These are phyloP conservation scores for Aspergillus carlsbadensis DNA, from an alignment of 495 filamentous ascomycete genomes.

Conservation along the genomic window DNA sequence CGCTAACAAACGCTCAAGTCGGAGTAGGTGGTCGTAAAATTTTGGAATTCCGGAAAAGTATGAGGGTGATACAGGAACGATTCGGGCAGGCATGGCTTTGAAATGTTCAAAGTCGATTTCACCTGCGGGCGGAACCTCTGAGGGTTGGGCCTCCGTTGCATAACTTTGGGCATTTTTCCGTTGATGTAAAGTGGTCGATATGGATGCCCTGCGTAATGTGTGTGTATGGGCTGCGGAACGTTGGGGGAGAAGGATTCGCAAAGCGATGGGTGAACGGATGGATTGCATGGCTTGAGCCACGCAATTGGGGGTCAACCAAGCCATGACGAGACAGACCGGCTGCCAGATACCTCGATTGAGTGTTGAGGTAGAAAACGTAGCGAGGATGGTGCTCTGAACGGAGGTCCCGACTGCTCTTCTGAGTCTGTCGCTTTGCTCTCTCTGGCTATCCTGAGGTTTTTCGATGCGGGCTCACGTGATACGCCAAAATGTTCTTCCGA, in stretches of 20 bases:
- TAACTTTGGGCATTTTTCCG: conserved; percentile 27
- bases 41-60: conserved; percentile 87
- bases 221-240: conserved; percentile 18
- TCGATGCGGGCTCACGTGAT: conserved; percentile 29
- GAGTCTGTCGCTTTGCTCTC: conserved; percentile 5
- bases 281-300: conserved; percentile 41
- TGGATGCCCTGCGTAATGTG: conserved; percentile 8
- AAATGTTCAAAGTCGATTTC: conserved; percentile 44
- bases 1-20: conserved; percentile 65
- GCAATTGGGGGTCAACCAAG: conserved; percentile 37
- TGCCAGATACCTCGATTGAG: conserved; percentile 12
- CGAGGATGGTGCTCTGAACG: background rate
- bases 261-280: conserved; percentile 25
- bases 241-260: conserved; percentile 17
- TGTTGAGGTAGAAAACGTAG: background rate
- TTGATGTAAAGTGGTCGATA: conserved; percentile 12
- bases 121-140: conserved; percentile 30
- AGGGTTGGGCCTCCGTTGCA: conserved; percentile 29
- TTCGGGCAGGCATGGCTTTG: conserved; percentile 51
- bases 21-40: conserved; percentile 83
- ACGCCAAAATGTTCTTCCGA: conserved; percentile 33
- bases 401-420: background rate
- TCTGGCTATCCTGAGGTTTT: conserved; percentile 26
- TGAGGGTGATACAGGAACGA: conserved; percentile 80
- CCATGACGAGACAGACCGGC: conserved; percentile 28